Conservation (phyloP, 148 eudicot genomes). For the Camellia japonica region DNA sequence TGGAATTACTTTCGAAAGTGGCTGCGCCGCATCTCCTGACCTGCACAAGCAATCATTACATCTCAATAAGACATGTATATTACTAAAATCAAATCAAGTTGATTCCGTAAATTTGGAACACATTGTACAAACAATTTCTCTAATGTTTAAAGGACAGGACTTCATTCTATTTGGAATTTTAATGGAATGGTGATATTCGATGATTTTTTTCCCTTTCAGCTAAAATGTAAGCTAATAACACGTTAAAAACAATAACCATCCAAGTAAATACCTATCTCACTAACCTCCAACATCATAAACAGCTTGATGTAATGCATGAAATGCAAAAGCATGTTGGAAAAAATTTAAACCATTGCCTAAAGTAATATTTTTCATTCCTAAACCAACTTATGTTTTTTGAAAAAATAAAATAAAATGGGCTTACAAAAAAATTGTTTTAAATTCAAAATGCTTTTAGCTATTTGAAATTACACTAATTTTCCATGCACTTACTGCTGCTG, state of each 20-base stretch:
- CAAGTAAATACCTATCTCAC: neutral
- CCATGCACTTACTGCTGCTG: slow-evolving; percentile 42
- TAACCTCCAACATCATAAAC: neutral
- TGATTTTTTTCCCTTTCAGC: neutral
- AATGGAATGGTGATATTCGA: neutral
- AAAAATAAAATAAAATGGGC: neutral
- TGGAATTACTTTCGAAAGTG: slow-evolving; percentile 75
- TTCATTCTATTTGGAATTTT: neutral
- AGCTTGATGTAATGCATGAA: neutral
- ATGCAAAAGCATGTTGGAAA: neutral
- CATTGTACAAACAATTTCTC: too few relatives aligned
- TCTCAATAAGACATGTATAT: neutral
- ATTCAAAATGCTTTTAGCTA: neutral
- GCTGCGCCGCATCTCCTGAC: slow-evolving; percentile 45
- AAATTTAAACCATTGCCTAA: neutral
- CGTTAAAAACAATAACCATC: neutral
- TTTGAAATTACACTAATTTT: slow-evolving; percentile 14
- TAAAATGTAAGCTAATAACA: neutral
- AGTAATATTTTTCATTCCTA: neutral
- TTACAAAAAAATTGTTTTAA: neutral
- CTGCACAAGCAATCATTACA: slow-evolving; percentile 36
- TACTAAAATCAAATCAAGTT: neutral
- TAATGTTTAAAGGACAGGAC: neutral
- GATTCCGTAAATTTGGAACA: neutral
- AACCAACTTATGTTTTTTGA: neutral